phyloP scores from a whole-genome alignment of 495 filamentous ascomycete genomes.

The Glarea lozoyensis region DNA sequence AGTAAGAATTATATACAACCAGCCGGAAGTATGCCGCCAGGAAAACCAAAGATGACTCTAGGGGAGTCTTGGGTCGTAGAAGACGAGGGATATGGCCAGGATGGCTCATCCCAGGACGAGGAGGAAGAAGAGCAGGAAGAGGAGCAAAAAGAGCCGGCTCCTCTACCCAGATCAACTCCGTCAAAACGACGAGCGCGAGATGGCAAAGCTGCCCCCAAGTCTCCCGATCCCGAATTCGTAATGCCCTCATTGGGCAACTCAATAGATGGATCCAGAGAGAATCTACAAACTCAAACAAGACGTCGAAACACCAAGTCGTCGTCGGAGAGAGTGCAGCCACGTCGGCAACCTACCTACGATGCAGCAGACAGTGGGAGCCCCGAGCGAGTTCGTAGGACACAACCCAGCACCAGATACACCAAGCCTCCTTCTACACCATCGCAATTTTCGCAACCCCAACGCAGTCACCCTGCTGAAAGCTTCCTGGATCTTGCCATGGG shows the following conservation, averaged over 20 bases:
- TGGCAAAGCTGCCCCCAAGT: conserved; percentile 8
- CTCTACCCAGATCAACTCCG: neutral
- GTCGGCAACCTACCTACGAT: conserved; percentile 8
- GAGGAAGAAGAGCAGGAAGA: too few relatives aligned
- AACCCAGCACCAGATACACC: conserved; percentile 1
- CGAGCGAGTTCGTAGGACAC: conserved; percentile 11
- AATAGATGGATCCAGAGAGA: conserved; percentile 24
- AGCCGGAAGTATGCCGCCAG: conserved; percentile 9
- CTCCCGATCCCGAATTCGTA: conserved; percentile 36
- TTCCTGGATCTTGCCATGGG: conserved; percentile 9
- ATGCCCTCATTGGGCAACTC: conserved; percentile 35
- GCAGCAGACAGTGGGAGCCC: conserved; percentile 11
- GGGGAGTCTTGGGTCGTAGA: conserved; percentile 32
- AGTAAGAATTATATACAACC: too few relatives aligned
- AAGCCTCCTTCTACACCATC: neutral
- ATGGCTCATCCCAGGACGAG: conserved; percentile 9
- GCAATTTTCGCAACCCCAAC: neutral
- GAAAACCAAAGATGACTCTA: conserved; percentile 18
- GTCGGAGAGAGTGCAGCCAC: conserved; percentile 1
- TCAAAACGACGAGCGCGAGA: conserved; percentile 9
- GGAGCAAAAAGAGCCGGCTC: too few relatives aligned
- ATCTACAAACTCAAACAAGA: conserved; percentile 18
- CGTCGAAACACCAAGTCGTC: conserved; percentile 1
- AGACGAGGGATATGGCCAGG: conserved; percentile 20
- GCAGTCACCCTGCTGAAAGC: conserved; percentile 1